These are phyloP conservation scores for Haberlea rhodopensis DNA, from an alignment of 257 asterid species.

Conservation along the genomic window DNA sequence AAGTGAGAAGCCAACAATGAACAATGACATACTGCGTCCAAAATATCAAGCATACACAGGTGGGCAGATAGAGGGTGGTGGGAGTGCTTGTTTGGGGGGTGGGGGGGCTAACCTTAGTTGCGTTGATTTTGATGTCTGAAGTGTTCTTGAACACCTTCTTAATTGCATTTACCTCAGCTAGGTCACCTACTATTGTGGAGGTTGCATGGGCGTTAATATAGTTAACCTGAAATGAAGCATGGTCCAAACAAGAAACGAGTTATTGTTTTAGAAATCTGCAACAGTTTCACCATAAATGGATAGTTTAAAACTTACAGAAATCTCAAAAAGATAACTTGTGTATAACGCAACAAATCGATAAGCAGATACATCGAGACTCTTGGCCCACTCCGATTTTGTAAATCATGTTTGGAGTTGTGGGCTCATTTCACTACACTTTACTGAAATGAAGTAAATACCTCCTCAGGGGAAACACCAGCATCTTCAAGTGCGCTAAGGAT, in stretches of 20 bases:
- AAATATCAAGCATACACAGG: not conserved
- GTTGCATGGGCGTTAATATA: slow-evolving; percentile 96
- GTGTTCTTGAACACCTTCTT: slow-evolving; percentile 90
- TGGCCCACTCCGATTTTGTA: not conserved
- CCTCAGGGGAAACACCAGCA: slow-evolving; percentile 92
- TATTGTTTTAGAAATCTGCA: not conserved
- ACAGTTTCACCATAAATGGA: slow-evolving; percentile 3
- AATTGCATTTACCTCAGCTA: slow-evolving; percentile 87
- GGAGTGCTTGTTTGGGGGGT: not conserved
- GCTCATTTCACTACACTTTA: not conserved
- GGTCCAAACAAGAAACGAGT: not conserved
- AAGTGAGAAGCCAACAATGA: slow-evolving; percentile 14
- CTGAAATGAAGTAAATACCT: slow-evolving; percentile 46
- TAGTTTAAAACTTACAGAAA: not conserved
- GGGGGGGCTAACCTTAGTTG: slow-evolving; percentile 65
- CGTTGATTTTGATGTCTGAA: slow-evolving; percentile 72
- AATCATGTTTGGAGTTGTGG: not conserved
- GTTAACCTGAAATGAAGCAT: slow-evolving; percentile 63
- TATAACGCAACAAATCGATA: too few relatives aligned
- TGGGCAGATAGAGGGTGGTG: slow-evolving; percentile 10
- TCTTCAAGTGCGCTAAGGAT: slow-evolving; percentile 71
- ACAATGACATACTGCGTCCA: not conserved
- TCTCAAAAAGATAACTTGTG: not conserved
- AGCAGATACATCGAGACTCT: not conserved
- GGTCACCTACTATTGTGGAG: slow-evolving; percentile 86